These are phyloP conservation scores for Cercospora nicotianae DNA, from an alignment of 2,329 filamentous ascomycete genomes.

Conservation along the genomic window DNA sequence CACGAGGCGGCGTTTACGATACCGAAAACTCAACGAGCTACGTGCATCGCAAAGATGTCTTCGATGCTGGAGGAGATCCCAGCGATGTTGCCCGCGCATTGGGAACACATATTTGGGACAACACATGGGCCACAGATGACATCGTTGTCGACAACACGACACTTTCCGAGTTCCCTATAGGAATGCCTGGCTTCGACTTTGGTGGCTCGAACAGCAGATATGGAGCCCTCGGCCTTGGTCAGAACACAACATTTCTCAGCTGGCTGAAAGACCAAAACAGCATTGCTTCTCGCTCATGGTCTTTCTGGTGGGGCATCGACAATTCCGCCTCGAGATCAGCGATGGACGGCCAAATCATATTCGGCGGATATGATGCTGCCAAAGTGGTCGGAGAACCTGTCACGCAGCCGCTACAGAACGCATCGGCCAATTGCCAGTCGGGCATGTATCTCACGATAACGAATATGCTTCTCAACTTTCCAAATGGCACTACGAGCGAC, in stretches of 20 bases:
- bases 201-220: slow-evolving; percentile 17
- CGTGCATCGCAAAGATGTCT: slow-evolving; percentile 5
- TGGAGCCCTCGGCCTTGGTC: slow-evolving; percentile 30
- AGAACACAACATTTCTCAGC: slow-evolving; percentile 34
- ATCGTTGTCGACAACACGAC: slow-evolving; percentile 15
- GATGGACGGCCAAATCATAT: slow-evolving; percentile 33
- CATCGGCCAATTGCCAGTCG: slow-evolving; percentile 19
- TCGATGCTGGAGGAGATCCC: slow-evolving; percentile 20
- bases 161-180: slow-evolving; percentile 21
- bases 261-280: slow-evolving; percentile 21
- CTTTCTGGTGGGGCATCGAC: slow-evolving; percentile 32
- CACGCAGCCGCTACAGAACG: slow-evolving; percentile 21
- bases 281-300: slow-evolving; percentile 34
- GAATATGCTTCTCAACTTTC: slow-evolving; percentile 32
- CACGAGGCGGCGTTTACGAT: slow-evolving; percentile 25
- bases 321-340: slow-evolving; percentile 23
- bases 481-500: slow-evolving; percentile 29
- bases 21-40: slow-evolving; percentile 12
- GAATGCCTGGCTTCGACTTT: slow-evolving; percentile 24
- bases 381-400: slow-evolving; percentile 31
- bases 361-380: slow-evolving; percentile 37
- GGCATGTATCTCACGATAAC: slow-evolving; percentile 30
- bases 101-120: slow-evolving; percentile 22
- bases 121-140: slow-evolving; percentile 19
- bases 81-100: slow-evolving; percentile 20